phyloP scores from a whole-genome alignment of 176 grass and related monocot genomes.

The Oryza officinalis region DNA sequence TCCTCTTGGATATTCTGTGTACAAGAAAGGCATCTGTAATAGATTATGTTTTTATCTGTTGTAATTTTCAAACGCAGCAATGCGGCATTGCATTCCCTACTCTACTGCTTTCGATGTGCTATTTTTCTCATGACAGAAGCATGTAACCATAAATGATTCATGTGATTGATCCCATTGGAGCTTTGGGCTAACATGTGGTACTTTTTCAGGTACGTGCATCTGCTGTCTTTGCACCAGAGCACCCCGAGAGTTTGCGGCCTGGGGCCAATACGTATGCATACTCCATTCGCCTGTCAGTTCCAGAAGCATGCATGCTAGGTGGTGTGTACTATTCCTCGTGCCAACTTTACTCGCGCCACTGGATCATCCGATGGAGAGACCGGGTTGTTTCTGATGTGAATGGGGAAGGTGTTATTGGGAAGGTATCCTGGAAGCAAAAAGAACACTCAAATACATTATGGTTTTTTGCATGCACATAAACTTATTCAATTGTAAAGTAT shows the following conservation, averaged over 20 bases:
- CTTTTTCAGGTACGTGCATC: slow-evolving; percentile 71
- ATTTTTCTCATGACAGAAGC: background rate
- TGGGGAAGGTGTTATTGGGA: slow-evolving; percentile 84
- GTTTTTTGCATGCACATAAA: background rate
- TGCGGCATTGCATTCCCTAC: background rate
- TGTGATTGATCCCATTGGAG: background rate
- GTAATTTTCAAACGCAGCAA: background rate
- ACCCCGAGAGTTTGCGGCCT: background rate
- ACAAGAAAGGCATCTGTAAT: background rate
- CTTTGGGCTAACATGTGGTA: slow-evolving; percentile 40
- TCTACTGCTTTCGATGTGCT: background rate
- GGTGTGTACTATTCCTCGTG: slow-evolving; percentile 72
- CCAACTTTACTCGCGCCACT: slow-evolving; percentile 78
- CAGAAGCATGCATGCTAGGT: slow-evolving; percentile 79
- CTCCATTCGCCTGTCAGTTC: slow-evolving; percentile 84
- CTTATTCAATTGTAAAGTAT: background rate
- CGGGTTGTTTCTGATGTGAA: slow-evolving; percentile 46
- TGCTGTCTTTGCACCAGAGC: slow-evolving; percentile 80
- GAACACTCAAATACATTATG: background rate
- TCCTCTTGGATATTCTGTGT: background rate
- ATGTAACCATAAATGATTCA: background rate
- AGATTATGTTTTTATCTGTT: background rate
- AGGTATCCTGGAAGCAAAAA: slow-evolving; percentile 47
- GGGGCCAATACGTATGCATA: slow-evolving; percentile 49
- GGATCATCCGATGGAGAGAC: slow-evolving; percentile 62